Evolutionary conservation across 495 filamentous ascomycete genomes (phyloP).

Genomic region (Lasiosphaeris hirsuta): DNA sequence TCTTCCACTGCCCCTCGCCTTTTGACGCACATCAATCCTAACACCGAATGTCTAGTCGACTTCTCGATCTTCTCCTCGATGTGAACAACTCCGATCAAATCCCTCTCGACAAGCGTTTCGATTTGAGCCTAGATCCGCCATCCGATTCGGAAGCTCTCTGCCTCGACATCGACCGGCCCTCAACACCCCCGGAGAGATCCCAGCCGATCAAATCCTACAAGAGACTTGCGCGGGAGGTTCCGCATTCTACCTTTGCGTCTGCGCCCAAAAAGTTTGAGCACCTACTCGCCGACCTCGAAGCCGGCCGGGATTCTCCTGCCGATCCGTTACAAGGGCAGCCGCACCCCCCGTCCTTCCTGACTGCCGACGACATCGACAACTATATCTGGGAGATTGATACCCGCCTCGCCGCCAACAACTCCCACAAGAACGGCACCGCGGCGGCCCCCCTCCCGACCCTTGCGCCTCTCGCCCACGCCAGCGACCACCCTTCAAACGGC

Average conservation of each 20-base stretch:
- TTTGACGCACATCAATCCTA: slow-evolving; percentile 10
- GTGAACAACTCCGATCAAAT: slow-evolving; percentile 78
- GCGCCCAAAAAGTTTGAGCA: slow-evolving; percentile 38
- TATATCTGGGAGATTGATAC: slow-evolving; percentile 70
- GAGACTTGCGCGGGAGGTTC: slow-evolving; percentile 39
- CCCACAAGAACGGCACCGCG: slow-evolving; percentile 11
- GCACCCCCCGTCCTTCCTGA: slow-evolving; percentile 58
- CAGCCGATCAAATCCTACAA: slow-evolving; percentile 36
- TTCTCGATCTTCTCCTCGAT: slow-evolving; percentile 82
- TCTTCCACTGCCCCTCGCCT: slow-evolving; percentile 6
- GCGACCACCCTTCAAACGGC: slow-evolving; percentile 11
- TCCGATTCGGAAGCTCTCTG: slow-evolving; percentile 40
- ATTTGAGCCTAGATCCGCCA: slow-evolving; percentile 56
- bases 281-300: slow-evolving; percentile 41
- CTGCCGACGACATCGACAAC: slow-evolving; percentile 75
- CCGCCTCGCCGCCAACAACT: slow-evolving; percentile 49
- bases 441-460: slow-evolving; percentile 33
- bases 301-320: slow-evolving; percentile 31
- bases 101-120: slow-evolving; percentile 67
- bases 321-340: slow-evolving; percentile 35
- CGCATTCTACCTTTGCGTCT: slow-evolving; percentile 37
- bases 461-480: slow-evolving; percentile 36
- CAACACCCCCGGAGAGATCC: slow-evolving; percentile 22
- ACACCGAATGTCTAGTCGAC: slow-evolving; percentile 46
- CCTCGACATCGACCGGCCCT: slow-evolving; percentile 31